Evolutionary conservation across 1,139 yeast genomes (phyloP).

Genomic region (Yamadazyma spencermartinsiae): DNA sequence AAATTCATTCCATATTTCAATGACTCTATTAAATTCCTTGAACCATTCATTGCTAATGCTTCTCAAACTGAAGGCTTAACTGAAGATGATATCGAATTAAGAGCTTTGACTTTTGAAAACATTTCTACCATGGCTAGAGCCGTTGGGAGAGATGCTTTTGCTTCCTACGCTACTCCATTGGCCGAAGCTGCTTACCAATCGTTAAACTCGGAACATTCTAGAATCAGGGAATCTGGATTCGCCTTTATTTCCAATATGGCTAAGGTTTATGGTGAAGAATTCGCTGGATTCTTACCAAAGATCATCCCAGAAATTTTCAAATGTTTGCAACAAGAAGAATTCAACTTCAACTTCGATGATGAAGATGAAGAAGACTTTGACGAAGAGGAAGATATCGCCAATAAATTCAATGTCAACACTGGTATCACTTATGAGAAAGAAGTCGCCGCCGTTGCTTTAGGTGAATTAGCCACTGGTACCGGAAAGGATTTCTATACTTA

Average conservation of each 20-base stretch:
- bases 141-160: slow-evolving; percentile 86
- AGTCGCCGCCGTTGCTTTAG: slow-evolving; percentile 90
- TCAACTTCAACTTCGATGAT: slow-evolving; percentile 51
- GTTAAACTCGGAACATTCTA: slow-evolving; percentile 72
- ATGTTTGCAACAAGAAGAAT: slow-evolving; percentile 83
- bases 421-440: slow-evolving; percentile 97
- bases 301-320: slow-evolving; percentile 82
- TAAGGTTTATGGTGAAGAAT: slow-evolving; percentile 88
- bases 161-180: slow-evolving; percentile 83
- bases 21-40: slow-evolving; percentile 75
- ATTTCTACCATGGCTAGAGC: slow-evolving; percentile 96
- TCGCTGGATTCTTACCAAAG: slow-evolving; percentile 80
- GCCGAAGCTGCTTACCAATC: slow-evolving; percentile 87
- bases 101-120: slow-evolving; percentile 91
- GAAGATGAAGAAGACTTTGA: slow-evolving; percentile 28
- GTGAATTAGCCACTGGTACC: slow-evolving; percentile 86
- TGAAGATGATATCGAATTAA: slow-evolving; percentile 78
- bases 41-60: slow-evolving; percentile 71
- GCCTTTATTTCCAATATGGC: slow-evolving; percentile 96
- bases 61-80: slow-evolving; percentile 68
- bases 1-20: slow-evolving; percentile 83
- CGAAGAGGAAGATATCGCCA: slow-evolving; percentile 60
- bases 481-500: slow-evolving; percentile 77
- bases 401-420: slow-evolving; percentile 81
- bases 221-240: slow-evolving; percentile 92